Conservation (phyloP, 805 yeast genomes). For the Blastobotrys chiropterorum region DNA sequence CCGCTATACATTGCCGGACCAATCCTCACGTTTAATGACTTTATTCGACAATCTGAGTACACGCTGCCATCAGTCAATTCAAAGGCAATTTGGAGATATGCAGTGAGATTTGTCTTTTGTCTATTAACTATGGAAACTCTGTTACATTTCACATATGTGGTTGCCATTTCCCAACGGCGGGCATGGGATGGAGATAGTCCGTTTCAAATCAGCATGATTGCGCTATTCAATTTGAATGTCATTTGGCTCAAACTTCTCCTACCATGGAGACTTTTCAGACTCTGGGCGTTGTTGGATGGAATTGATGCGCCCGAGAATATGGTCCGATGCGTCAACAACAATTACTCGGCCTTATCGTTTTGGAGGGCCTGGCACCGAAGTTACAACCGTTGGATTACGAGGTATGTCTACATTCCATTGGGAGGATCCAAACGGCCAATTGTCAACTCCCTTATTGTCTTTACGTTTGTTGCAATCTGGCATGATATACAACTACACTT, state of each 20-base stretch:
- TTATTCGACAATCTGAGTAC: slow-evolving; percentile 54
- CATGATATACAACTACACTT: slow-evolving; percentile 89
- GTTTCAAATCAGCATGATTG: slow-evolving; percentile 91
- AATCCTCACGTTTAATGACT: slow-evolving; percentile 86
- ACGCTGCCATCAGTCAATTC: slow-evolving; percentile 54
- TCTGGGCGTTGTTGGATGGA: slow-evolving; percentile 89
- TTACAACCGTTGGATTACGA: slow-evolving; percentile 80
- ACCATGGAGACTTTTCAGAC: slow-evolving; percentile 93
- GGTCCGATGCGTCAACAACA: slow-evolving; percentile 93
- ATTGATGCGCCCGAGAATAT: slow-evolving; percentile 97
- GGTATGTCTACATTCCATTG: slow-evolving; percentile 85
- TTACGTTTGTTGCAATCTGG: slow-evolving; percentile 96
- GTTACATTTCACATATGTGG: slow-evolving; percentile 84
- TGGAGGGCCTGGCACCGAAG: slow-evolving; percentile 99
- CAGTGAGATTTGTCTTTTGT: slow-evolving; percentile 62
- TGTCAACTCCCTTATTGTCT: slow-evolving; percentile 74
- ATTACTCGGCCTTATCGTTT: slow-evolving; percentile 87
- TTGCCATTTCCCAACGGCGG: slow-evolving; percentile 80
- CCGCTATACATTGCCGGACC: slow-evolving; percentile 97
- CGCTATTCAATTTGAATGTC: slow-evolving; percentile 79
- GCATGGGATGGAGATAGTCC: slow-evolving; percentile 91
- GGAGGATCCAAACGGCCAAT: slow-evolving; percentile 77
- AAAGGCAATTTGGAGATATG: slow-evolving; percentile 54
- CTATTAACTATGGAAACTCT: slow-evolving; percentile 82
- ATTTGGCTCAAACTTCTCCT: slow-evolving; percentile 89